phyloP scores from a whole-genome alignment of 306 rosid genomes.

The Amphicarpaea edgeworthii region DNA sequence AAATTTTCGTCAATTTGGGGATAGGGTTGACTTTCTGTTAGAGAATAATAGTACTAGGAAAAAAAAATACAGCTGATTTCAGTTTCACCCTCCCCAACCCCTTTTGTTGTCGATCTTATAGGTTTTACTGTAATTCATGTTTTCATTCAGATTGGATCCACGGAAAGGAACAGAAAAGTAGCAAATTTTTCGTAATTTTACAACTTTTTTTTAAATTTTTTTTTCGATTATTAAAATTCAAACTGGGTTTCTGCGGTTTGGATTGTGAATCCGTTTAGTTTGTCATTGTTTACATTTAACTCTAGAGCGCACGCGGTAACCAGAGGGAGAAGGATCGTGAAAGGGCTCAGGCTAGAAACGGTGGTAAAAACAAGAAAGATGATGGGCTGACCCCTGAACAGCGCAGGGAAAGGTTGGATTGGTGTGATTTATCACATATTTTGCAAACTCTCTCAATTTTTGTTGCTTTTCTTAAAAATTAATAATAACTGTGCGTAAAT shows the following conservation, averaged over 20 bases:
- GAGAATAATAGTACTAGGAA: constrained; percentile 14
- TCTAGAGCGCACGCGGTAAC: constrained; percentile 71
- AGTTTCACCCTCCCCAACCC: background rate
- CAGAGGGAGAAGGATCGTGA: constrained; percentile 80
- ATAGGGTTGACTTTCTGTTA: constrained; percentile 31
- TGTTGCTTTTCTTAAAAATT: background rate
- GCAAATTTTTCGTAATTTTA: background rate
- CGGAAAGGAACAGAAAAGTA: background rate
- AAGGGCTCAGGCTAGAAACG: constrained; percentile 70
- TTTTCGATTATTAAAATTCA: constrained; percentile 3
- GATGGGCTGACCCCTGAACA: constrained; percentile 89
- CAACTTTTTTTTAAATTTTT: background rate
- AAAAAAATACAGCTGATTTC: background rate
- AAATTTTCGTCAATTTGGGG: constrained; percentile 24
- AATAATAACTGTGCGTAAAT: background rate
- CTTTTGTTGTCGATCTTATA: constrained; percentile 12
- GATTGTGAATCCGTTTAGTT: background rate
- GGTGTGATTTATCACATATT: constrained; percentile 12
- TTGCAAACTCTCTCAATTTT: background rate
- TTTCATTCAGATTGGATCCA: constrained; percentile 22
- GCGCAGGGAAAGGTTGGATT: constrained; percentile 78
- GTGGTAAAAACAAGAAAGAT: constrained; percentile 47
- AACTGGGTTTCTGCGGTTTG: background rate
- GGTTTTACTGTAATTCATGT: background rate
- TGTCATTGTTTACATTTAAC: constrained; percentile 59